Conservation (phyloP, 2,329 filamentous ascomycete species). For the Trichoderma sp. region DNA sequence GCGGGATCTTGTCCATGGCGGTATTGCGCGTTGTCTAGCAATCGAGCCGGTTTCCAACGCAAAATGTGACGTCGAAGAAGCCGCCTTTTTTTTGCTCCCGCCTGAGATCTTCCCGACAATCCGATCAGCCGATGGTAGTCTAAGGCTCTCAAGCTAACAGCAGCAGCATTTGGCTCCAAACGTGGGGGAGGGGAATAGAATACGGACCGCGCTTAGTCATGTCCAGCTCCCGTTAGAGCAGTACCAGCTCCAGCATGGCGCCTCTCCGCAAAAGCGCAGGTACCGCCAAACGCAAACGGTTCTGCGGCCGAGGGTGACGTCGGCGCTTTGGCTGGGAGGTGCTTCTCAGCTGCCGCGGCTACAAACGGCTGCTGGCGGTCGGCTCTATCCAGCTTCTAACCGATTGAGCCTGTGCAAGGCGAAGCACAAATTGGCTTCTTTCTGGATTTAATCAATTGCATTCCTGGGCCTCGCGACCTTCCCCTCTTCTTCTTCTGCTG, state of each 20-base stretch:
- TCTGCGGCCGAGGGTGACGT: slow-evolving; percentile 20
- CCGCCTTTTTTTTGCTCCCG: neutral
- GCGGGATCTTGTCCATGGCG: slow-evolving; percentile 64
- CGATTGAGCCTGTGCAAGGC: slow-evolving; percentile 9
- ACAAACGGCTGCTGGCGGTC: slow-evolving; percentile 23
- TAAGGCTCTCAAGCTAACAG: neutral
- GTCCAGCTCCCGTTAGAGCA: neutral
- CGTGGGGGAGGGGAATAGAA: neutral
- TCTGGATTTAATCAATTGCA: slow-evolving; percentile 11
- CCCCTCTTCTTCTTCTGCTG: neutral
- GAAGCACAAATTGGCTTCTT: slow-evolving; percentile 20
- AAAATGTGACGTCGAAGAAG: slow-evolving; percentile 9
- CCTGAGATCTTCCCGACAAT: neutral
- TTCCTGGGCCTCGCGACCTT: neutral
- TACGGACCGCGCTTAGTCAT: slow-evolving; percentile 6
- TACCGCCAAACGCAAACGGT: neutral
- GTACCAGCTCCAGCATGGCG: neutral
- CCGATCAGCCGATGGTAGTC: slow-evolving; percentile 9
- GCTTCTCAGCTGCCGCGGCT: slow-evolving; percentile 8
- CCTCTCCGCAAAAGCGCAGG: neutral
- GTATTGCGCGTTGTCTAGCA: neutral
- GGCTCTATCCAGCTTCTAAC: slow-evolving; percentile 10
- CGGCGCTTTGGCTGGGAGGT: neutral
- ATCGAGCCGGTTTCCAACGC: neutral
- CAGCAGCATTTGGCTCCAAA: neutral